These are phyloP conservation scores for Xenosphaeropsis pyriputrescens DNA, from an alignment of 2,329 filamentous ascomycete genomes.

Conservation along the genomic window DNA sequence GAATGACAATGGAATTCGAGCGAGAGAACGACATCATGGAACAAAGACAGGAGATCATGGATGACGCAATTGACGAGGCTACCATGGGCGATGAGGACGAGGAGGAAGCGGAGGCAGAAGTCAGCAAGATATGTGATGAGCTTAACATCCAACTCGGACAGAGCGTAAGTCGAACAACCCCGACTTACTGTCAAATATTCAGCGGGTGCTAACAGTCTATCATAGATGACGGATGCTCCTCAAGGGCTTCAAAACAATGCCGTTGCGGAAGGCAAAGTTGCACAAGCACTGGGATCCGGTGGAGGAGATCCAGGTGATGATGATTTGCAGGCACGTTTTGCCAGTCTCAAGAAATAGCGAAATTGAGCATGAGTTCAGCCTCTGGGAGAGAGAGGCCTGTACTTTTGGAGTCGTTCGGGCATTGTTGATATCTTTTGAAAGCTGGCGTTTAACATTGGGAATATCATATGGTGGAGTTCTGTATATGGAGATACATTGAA, in stretches of 20 bases:
- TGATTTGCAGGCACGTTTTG: slow-evolving; percentile 83
- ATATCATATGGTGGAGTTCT: no score
- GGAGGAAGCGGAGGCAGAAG: slow-evolving; percentile 86
- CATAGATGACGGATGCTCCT: slow-evolving; percentile 81
- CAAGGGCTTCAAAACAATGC: slow-evolving; percentile 63
- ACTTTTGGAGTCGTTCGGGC: no score
- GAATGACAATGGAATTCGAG: slow-evolving; percentile 98
- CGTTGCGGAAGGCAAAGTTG: slow-evolving; percentile 62
- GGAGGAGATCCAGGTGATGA: slow-evolving; percentile 54
- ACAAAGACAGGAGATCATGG: slow-evolving; percentile 98
- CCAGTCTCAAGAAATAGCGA: slow-evolving; percentile 43
- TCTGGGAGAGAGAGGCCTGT: no score
- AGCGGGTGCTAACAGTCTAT: slow-evolving; percentile 5
- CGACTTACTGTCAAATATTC: slow-evolving; percentile 1
- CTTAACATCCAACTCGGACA: no score
- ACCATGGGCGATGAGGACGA: slow-evolving; percentile 85
- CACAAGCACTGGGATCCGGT: slow-evolving; percentile 72
- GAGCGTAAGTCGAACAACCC: no score
- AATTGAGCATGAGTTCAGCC: no score
- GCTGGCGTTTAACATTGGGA: no score
- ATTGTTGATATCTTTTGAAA: no score
- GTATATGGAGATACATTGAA: no score
- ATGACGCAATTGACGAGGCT: slow-evolving; percentile 93
- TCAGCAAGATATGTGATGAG: no score
- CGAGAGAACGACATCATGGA: slow-evolving; percentile 99